Evolutionary conservation across 306 rosid genomes (phyloP).

Genomic region (Rubus idaeus): DNA sequence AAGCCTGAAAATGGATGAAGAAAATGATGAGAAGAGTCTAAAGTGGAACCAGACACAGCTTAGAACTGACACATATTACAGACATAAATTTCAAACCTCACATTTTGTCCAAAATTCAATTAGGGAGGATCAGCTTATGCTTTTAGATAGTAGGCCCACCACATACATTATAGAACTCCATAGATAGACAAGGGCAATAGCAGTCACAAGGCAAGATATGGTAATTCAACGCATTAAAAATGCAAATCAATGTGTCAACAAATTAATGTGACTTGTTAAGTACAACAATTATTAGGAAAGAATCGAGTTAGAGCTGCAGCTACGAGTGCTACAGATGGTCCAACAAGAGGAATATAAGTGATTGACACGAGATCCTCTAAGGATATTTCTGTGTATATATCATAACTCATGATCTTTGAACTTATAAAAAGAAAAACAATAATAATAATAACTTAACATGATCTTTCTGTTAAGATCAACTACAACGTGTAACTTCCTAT

Average conservation of each 20-base stretch:
- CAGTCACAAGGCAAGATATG: background rate
- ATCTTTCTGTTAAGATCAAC: background rate
- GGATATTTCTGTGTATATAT: too few species aligned
- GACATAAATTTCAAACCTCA: background rate
- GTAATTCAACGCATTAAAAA: background rate
- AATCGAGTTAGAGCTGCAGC: too few species aligned
- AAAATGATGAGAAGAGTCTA: constrained; percentile 1
- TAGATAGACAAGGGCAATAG: background rate
- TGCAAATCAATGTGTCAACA: background rate
- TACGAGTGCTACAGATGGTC: too few species aligned
- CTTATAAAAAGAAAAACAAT: too few species aligned
- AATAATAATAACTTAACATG: background rate
- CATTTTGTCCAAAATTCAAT: background rate
- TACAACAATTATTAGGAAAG: too few species aligned
- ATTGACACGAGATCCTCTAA: too few species aligned
- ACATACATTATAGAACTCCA: background rate
- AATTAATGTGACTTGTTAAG: too few species aligned
- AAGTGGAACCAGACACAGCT: background rate
- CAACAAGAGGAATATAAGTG: too few species aligned
- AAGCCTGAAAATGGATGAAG: constrained; percentile 52
- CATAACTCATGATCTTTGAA: too few species aligned
- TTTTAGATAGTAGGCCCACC: background rate
- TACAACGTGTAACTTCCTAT: background rate
- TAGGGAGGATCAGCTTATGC: background rate
- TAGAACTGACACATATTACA: background rate